Evolutionary conservation across 805 yeast species (phyloP), one percentile per base, ranked within the genome.

Genomic region (Hanseniaspora lindneri): DNA sequence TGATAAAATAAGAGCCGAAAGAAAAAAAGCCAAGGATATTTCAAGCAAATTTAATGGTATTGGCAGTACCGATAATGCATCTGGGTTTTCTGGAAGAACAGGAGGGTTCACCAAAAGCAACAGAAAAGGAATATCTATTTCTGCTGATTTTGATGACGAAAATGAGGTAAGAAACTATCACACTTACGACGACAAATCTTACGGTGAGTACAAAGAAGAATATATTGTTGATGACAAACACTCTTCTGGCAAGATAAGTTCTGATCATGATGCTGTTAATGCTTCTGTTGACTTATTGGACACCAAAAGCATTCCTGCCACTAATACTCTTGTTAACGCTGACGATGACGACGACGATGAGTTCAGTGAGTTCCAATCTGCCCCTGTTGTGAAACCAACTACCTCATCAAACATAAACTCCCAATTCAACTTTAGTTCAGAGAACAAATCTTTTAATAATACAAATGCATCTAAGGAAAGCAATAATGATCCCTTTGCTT

Each of bases 11-110:
- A 76, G 97, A 54, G 68, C 77, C 34, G 97, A 88, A 64, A 75
- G 97, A 54, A 85, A 83, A 65, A 85, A 83, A 71, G 87, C 96
- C n/a, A 76, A 92, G 56, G 82, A 79, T 16, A 83, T 86, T 55
- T 74, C 86, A 30, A 78, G 81, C 65, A 88, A 87, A 64, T 86
- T 80, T 61, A 81, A 80, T 39, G 95, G 88, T 44, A 80, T 83
- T 30, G 77, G 88, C 8, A 81, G 83, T 23, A 57, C 55, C 41
- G 60, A 57, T 41, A 61, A 19, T 55, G 56, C 47, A 53, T 46
- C 30, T 39, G 52, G 34, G 2, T 21, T 28, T 30, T 13, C 54
- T 5, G 39, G 48, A 16, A 56, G 53, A 39, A 52, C 44, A 4
- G 48, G 48, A 24, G 51, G 51, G 2, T 49, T 49, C 27, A 42